Evolutionary conservation across 2,329 filamentous ascomycete species (phyloP), one percentile per base, ranked within the genome.

Genomic region (Fusarium stilboides): DNA sequence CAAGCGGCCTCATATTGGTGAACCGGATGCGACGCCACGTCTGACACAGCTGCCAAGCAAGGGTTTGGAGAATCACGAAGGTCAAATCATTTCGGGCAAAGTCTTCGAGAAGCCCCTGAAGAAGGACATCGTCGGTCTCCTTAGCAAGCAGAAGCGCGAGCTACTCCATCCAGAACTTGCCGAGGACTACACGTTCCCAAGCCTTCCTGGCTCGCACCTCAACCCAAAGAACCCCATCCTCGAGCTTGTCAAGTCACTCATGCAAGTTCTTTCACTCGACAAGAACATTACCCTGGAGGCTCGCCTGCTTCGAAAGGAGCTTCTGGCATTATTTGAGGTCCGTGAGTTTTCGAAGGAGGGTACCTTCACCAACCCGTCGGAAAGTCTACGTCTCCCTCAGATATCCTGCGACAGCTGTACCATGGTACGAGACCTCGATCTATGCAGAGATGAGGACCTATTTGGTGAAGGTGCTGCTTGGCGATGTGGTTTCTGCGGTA

Each of bases 351-450:
- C 91, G 78, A 87, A 91, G 54, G 93, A 95, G 57, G 95, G 92
- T n/a, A 87, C 90, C 5, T 99, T 98, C 79, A 85, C 88, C 63
- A 98, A 98, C 77, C 95, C 96, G 0, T 92, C 89, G 52, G 89
- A 92, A 57, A 90, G 86, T 44, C 86, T 98, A 6, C 88, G 87
- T 69, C 83, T 99, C 6, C 78, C 86, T 6, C 92, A 95, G 76
- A 82, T 98, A 33, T 92, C 93, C 65, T 99, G 96, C 80, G 90
- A 94, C 70, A 93, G 93, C 77, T 99, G 96, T 83, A 97, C 94
- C 45, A 89, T 96, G 80, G 89, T 92, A 14, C 89, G 94, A 33
- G 94, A 98, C 75, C 85, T 98, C 33, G 96, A 99, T 77, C 86
- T 99, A 26, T 99, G 96, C 79, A 91, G 94, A 8, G 96, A 99